phyloP scores from a whole-genome alignment of 23 red algal genomes.

The Gracilariopsis chorda region DNA sequence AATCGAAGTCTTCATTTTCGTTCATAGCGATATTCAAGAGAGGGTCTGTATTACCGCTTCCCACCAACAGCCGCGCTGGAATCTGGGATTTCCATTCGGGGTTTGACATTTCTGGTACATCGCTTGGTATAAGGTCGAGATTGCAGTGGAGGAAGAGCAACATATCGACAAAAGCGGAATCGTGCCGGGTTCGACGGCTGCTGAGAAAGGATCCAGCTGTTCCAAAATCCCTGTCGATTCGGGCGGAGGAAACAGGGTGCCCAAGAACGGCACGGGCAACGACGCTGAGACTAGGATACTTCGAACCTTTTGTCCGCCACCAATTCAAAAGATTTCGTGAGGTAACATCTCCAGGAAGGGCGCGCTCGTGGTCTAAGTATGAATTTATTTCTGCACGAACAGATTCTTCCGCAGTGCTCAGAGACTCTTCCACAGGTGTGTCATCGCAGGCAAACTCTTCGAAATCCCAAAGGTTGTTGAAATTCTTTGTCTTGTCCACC shows the following conservation, averaged over 20 bases:
- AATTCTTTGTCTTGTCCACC: no score
- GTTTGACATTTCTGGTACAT: background rate
- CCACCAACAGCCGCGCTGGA: background rate
- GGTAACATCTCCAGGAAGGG: background rate
- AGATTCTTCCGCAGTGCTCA: background rate
- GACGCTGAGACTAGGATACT: background rate
- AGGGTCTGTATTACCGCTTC: no score
- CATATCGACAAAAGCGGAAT: background rate
- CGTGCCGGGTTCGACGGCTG: background rate
- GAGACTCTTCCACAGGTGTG: no score
- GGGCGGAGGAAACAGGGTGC: background rate
- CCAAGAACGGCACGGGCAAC: background rate
- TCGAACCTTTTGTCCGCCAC: background rate
- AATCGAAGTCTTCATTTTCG: no score
- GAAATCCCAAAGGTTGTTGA: background rate
- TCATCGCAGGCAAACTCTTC: background rate
- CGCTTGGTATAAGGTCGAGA: background rate
- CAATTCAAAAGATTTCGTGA: background rate
- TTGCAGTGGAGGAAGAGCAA: constrained; percentile 1
- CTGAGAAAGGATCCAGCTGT: background rate
- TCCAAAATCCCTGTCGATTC: background rate
- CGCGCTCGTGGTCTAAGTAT: background rate
- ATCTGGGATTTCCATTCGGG: background rate
- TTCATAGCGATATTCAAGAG: no score
- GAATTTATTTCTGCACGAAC: background rate